phyloP scores from a whole-genome alignment of 345 rosid genomes.

The Eucalyptus fibrosa region DNA sequence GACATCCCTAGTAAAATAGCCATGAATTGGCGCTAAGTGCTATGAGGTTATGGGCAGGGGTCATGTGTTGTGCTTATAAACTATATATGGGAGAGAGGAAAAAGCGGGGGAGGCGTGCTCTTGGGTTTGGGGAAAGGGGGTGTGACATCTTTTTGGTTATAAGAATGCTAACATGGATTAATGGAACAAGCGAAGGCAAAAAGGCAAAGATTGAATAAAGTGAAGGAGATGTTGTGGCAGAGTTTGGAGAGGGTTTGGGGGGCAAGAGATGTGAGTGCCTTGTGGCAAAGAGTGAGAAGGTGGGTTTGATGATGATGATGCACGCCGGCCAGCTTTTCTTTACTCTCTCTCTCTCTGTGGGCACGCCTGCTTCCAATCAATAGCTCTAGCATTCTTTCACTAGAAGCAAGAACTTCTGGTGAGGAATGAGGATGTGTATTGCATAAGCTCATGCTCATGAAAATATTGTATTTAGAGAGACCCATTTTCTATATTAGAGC shows the following conservation, averaged over 20 bases:
- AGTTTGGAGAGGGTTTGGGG: conserved; percentile 59
- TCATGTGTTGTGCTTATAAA: background rate
- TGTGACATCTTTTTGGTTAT: background rate
- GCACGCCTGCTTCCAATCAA: conserved; percentile 70
- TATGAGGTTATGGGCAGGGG: background rate
- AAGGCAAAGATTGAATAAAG: background rate
- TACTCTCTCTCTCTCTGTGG: conserved; percentile 11
- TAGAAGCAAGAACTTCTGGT: background rate
- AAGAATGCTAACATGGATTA: background rate
- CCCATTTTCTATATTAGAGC: background rate
- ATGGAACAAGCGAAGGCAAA: background rate
- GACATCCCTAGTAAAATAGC: background rate
- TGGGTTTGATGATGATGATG: conserved; percentile 63
- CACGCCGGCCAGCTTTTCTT: conserved; percentile 98
- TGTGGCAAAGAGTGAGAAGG: background rate
- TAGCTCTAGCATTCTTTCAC: conserved; percentile 2
- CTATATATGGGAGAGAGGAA: background rate
- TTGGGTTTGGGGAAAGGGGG: conserved; percentile 14
- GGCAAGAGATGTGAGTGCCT: conserved; percentile 43
- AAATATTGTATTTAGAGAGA: background rate
- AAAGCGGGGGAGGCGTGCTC: conserved; percentile 7
- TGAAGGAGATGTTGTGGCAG: conserved; percentile 30
- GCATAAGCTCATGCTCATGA: background rate
- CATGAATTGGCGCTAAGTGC: background rate
- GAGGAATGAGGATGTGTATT: background rate